Base-by-base conservation (phyloP, 352 stramenopile species). In the Peronospora farinosa region DNA sequence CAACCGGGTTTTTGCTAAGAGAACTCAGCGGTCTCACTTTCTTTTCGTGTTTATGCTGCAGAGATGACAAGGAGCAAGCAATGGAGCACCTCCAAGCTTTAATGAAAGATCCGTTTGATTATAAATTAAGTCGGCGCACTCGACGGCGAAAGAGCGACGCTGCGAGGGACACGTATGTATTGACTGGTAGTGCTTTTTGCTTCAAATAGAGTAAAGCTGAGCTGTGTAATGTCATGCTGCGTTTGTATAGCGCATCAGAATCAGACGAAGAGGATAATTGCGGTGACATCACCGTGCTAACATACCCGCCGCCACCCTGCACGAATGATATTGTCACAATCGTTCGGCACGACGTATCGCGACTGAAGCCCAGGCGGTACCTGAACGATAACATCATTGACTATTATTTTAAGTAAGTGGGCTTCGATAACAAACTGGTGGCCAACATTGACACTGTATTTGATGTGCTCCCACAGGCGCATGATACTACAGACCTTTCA, bases 321-420 rank as follows among this genome's bases (percentile, higher is more conserved):
- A 75, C 71, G 0, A 72, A 65, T 9, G 82, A 93, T 41, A 63
- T 93, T 41, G 77, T 93, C 32, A 86, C 79, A 15, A 86, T 93
- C 21, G 84, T 78, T 17, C 57, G 65, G 11, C 53, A 65, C 3
- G 82, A 93, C 55, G 57, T 90, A 7, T 60, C 48, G 10, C 60
- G 79, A 3, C 45, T 91, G 15, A 70, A 79, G 33, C 79, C 82
- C 9, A 67, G 58, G 6, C 81, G 88, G 37, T 96, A 95, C 54
- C 63, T 96, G 40, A 96, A 96, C 60, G 87, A 96, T 65, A 96
- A 89, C 60, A 81, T 96, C 40, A 88, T 96, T 54, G 86, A 96
- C 51, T 95, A 94, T 50, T 93, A 92, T 40, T 82, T 96, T 59
- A 95, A 95, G 85, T 91, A 74, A 38, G 74, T 54, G 0, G 11